phyloP scores from a whole-genome alignment of 352 stramenopile genomes.

The Phytophthora foliorum region DNA sequence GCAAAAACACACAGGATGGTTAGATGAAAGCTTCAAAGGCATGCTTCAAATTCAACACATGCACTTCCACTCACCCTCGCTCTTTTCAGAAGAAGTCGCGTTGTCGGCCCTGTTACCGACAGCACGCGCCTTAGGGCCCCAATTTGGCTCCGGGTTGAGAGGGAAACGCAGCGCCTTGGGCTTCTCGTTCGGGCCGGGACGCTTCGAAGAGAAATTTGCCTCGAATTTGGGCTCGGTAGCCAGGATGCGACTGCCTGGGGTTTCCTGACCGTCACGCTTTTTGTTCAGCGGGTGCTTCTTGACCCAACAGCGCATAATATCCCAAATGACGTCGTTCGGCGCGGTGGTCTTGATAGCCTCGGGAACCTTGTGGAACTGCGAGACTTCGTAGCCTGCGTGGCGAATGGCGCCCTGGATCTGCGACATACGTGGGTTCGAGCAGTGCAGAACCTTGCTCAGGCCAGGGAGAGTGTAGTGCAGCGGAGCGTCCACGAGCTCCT shows the following conservation, averaged over 20 bases:
- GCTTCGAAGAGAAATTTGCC: slow-evolving; percentile 86
- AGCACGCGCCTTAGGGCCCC: slow-evolving; percentile 95
- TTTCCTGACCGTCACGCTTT: slow-evolving; percentile 85
- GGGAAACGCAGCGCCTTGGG: slow-evolving; percentile 95
- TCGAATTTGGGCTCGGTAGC: slow-evolving; percentile 86
- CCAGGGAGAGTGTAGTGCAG: slow-evolving; percentile 97
- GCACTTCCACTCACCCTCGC: slow-evolving; percentile 28
- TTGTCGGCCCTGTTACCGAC: slow-evolving; percentile 71
- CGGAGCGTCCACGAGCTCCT: slow-evolving; percentile 96
- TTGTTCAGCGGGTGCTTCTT: slow-evolving; percentile 95
- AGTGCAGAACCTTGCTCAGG: slow-evolving; percentile 95
- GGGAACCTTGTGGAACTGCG: slow-evolving; percentile 98
- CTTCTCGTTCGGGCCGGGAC: slow-evolving; percentile 73
- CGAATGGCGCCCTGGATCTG: slow-evolving; percentile 95
- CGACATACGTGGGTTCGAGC: slow-evolving; percentile 93
- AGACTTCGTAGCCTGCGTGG: slow-evolving; percentile 97
- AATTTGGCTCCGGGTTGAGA: slow-evolving; percentile 96
- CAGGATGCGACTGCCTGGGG: slow-evolving; percentile 87
- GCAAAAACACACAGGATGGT: slow-evolving; percentile 17
- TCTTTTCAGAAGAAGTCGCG: slow-evolving; percentile 22
- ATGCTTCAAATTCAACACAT: background rate
- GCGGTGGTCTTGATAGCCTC: slow-evolving; percentile 99
- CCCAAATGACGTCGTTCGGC: slow-evolving; percentile 97
- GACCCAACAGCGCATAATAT: slow-evolving; percentile 97
- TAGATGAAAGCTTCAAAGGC: slow-evolving; percentile 13